phyloP scores from a whole-genome alignment of 2,329 filamentous ascomycete species.

The Talaromyces islandicus region DNA sequence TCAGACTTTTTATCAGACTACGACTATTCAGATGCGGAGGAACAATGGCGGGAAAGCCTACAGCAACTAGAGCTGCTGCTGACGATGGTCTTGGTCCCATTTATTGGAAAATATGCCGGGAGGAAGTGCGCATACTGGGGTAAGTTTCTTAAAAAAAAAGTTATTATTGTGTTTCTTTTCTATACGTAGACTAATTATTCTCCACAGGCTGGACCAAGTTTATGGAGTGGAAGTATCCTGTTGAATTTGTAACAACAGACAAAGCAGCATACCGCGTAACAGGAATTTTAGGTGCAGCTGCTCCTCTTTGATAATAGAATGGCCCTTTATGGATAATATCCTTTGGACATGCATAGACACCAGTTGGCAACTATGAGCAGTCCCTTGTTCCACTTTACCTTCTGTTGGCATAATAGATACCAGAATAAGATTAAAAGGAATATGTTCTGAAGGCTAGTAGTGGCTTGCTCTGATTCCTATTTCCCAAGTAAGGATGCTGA shows the following conservation, averaged over 20 bases:
- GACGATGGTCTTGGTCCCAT: slow-evolving; percentile 91
- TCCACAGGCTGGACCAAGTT: slow-evolving; percentile 76
- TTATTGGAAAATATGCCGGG: slow-evolving; percentile 89
- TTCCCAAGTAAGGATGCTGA: not conserved
- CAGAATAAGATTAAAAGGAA: not conserved
- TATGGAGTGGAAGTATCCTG: slow-evolving; percentile 89
- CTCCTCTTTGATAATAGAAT: slow-evolving; percentile 13
- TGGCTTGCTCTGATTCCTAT: not conserved
- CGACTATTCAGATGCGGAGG: slow-evolving; percentile 72
- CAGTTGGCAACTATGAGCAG: not conserved
- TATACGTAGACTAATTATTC: not conserved
- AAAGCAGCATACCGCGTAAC: slow-evolving; percentile 58
- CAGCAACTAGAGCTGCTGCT: slow-evolving; percentile 89
- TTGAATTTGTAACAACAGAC: slow-evolving; percentile 62
- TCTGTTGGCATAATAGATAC: not conserved
- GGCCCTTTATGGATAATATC: not conserved
- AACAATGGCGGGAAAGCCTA: slow-evolving; percentile 89
- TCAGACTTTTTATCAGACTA: slow-evolving; percentile 39
- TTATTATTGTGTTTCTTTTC: not conserved
- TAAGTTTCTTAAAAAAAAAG: slow-evolving; percentile 38
- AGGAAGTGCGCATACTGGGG: slow-evolving; percentile 95
- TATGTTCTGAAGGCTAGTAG: not conserved
- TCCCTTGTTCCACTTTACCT: not conserved
- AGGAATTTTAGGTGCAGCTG: slow-evolving; percentile 55
- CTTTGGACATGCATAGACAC: not conserved